phyloP scores from a whole-genome alignment of 1,284 basidiomycete species.

The Leccinum angustisporum region DNA sequence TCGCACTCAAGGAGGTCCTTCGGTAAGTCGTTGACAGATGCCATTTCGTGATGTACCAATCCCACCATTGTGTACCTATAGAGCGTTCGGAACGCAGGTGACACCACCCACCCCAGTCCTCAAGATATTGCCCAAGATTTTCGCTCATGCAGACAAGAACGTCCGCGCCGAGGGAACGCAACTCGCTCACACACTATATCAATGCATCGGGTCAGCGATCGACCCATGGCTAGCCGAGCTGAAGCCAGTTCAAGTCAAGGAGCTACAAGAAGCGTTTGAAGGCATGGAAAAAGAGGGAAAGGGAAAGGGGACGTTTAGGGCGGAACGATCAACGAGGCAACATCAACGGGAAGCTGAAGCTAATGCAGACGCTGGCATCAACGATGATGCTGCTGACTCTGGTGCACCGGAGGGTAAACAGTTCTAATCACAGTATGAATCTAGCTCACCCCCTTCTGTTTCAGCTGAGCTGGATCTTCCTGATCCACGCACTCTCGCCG shows the following conservation, averaged over 20 bases:
- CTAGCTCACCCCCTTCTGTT: constrained; percentile 8
- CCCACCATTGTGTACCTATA: constrained; percentile 33
- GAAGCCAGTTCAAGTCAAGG: constrained; percentile 98
- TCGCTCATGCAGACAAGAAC: constrained; percentile 93
- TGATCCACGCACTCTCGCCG: constrained; percentile 83
- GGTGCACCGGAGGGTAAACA: constrained; percentile 28
- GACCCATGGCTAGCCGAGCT: constrained; percentile 88
- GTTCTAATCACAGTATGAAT: constrained; percentile 14
- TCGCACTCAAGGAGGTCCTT: constrained; percentile 77
- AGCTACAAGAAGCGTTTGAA: constrained; percentile 90
- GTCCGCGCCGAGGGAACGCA: constrained; percentile 90
- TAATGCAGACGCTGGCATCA: constrained; percentile 44
- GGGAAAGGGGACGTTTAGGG: constrained; percentile 79
- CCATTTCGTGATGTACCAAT: neutral
- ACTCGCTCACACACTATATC: constrained; percentile 81
- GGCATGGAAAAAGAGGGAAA: constrained; percentile 79
- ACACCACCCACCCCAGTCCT: constrained; percentile 79
- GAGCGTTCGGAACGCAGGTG: constrained; percentile 80
- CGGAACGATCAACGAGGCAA: constrained; percentile 77
- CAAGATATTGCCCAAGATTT: constrained; percentile 90
- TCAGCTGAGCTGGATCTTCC: constrained; percentile 48
- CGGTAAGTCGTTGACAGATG: constrained; percentile 36
- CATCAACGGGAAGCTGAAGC: constrained; percentile 74
- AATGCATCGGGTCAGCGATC: constrained; percentile 86
- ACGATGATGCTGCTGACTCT: constrained; percentile 39